Conservation (phyloP, 2,329 filamentous ascomycete species). For the Fusarium sp. region DNA sequence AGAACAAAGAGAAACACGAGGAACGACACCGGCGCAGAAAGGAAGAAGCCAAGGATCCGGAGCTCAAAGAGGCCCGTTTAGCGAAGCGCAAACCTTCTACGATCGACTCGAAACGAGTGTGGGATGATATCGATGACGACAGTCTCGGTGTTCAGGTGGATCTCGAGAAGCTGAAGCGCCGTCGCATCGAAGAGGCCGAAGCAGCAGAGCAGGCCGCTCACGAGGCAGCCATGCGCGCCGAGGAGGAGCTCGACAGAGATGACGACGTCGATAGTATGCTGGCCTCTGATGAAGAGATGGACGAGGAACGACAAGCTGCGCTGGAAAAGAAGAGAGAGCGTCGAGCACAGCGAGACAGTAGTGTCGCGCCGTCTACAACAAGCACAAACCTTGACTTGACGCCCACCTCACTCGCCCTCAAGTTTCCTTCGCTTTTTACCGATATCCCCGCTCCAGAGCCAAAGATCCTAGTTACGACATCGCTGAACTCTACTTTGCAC, state of each 20-base stretch:
- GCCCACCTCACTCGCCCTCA: constrained; percentile 67
- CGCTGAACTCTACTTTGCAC: constrained; percentile 88
- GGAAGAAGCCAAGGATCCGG: constrained; percentile 86
- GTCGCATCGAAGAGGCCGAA: constrained; percentile 65
- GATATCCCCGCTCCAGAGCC: constrained; percentile 71
- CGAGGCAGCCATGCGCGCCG: constrained; percentile 52
- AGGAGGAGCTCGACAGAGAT: constrained; percentile 57
- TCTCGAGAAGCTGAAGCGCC: constrained; percentile 68
- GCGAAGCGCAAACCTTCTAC: constrained; percentile 83
- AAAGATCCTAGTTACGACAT: constrained; percentile 93
- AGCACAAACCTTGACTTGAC: constrained; percentile 73
- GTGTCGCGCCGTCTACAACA: constrained; percentile 67
- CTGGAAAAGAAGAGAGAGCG: constrained; percentile 58
- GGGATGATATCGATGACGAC: constrained; percentile 80
- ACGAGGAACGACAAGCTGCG: constrained; percentile 58
- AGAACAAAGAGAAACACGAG: constrained; percentile 79
- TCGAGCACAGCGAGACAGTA: constrained; percentile 60
- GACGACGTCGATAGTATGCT: constrained; percentile 84
- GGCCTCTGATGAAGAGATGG: constrained; percentile 69
- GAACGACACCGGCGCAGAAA: constrained; percentile 82
- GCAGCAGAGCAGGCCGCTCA: constrained; percentile 62
- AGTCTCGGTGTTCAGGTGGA: constrained; percentile 67
- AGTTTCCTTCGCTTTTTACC: constrained; percentile 72
- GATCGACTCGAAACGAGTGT: constrained; percentile 87
- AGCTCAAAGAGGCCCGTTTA: constrained; percentile 76